phyloP scores from a whole-genome alignment of 306 rosid species.

The Purshia tridentata region DNA sequence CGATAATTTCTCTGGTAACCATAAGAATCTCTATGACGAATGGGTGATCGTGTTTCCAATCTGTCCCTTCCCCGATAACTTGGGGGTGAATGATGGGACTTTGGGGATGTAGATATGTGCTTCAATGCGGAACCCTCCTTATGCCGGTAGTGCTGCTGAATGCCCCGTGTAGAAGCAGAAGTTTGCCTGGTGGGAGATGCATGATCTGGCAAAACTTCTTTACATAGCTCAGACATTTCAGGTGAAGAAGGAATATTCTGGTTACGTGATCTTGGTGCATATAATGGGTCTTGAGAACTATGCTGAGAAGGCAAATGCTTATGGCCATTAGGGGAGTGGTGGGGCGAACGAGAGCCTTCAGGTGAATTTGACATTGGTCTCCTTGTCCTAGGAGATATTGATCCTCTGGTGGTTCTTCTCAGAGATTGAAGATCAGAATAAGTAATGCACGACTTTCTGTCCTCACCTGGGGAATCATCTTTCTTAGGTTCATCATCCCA shows the following conservation, averaged over 20 bases:
- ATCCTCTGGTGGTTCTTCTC: not conserved
- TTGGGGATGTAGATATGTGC: not conserved
- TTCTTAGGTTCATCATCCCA: not conserved
- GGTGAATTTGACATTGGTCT: not conserved
- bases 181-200: not conserved
- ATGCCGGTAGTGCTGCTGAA: not conserved
- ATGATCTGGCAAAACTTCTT: not conserved
- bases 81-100: conserved; percentile 2
- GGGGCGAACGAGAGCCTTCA: not conserved
- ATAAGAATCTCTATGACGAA: conserved; percentile 1
- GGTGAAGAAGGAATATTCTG: not conserved
- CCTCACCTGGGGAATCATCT: not conserved
- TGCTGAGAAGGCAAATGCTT: not conserved
- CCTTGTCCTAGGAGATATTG: conserved; percentile 2
- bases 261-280: not conserved
- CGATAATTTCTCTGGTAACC: not conserved
- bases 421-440: conserved; percentile 2
- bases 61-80: conserved; percentile 2
- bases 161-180: not conserved
- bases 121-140: not conserved
- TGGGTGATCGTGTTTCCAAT: conserved; percentile 8
- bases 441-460: not conserved
- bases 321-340: not conserved
- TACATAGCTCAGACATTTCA: not conserved
- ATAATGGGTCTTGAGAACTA: conserved; percentile 10